Conservation (phyloP, 164 flowering plant species). For the Magnolia officinalis region DNA sequence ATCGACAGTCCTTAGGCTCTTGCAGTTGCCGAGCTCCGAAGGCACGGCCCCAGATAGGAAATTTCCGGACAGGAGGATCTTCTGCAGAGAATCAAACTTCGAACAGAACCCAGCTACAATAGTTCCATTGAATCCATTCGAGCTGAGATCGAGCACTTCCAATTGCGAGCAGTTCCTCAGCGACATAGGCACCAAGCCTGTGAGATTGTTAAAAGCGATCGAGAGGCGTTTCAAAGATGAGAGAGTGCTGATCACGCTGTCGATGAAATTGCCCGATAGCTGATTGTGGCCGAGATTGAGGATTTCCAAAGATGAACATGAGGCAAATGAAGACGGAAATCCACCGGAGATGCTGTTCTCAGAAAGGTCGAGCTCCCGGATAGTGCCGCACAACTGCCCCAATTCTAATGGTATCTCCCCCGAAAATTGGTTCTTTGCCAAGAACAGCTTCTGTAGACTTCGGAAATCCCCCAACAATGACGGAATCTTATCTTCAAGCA, state of each 20-base stretch:
- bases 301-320: conserved; percentile 44
- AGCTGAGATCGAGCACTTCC: conserved; percentile 65
- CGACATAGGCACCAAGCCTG: conserved; percentile 55
- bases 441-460: conserved; percentile 38
- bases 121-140: conserved; percentile 54
- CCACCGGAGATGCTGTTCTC: conserved; percentile 49
- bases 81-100: conserved; percentile 29
- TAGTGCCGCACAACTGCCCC: conserved; percentile 40
- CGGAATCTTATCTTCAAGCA: conserved; percentile 37
- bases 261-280: conserved; percentile 54
- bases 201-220: conserved; percentile 60
- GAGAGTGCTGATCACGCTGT: conserved; percentile 43
- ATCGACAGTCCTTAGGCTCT: conserved; percentile 48
- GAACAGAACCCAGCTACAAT: conserved; percentile 65
- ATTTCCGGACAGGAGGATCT: conserved; percentile 51
- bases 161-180: conserved; percentile 48
- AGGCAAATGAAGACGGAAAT: conserved; percentile 45
- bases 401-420: conserved; percentile 63
- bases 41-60: conserved; percentile 57
- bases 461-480: conserved; percentile 36
- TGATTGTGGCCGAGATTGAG: conserved; percentile 58
- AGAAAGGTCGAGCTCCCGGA: conserved; percentile 64
- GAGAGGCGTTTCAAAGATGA: conserved; percentile 39
- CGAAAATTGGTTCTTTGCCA: conserved; percentile 50
- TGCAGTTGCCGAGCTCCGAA: conserved; percentile 56